These are phyloP conservation scores for Coelastrella sp. DNA, from an alignment of 139 green algal genomes.

Conservation along the genomic window DNA sequence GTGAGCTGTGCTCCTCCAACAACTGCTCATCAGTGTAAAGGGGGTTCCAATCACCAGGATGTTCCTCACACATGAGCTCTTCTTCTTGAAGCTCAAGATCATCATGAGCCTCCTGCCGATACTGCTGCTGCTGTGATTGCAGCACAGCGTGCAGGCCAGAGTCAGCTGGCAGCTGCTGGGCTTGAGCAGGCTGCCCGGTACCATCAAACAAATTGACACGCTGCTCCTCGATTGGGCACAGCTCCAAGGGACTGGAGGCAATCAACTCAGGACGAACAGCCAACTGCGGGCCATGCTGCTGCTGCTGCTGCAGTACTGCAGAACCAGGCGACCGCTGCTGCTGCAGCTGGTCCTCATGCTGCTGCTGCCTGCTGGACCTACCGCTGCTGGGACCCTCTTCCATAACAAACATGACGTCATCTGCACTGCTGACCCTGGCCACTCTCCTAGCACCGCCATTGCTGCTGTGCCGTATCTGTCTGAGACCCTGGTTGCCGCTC, in stretches of 20 bases:
- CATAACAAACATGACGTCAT: constrained; percentile 46
- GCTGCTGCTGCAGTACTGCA: not conserved
- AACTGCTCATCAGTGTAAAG: constrained; percentile 57
- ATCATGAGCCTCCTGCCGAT: not conserved
- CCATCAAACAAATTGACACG: not conserved
- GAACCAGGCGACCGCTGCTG: constrained; percentile 29
- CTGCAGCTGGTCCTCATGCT: not conserved
- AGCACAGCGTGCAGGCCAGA: too few species aligned
- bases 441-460: not conserved
- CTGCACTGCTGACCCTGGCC: constrained; percentile 18
- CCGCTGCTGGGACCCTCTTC: constrained; percentile 1
- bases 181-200: too few species aligned
- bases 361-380: not conserved
- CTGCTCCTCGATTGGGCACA: not conserved
- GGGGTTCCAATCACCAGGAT: constrained; percentile 62
- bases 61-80: not conserved
- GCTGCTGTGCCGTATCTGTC: constrained; percentile 12
- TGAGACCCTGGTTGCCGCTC: too few species aligned
- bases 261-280: constrained; percentile 7
- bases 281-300: constrained; percentile 32
- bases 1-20: constrained; percentile 39
- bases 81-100: constrained; percentile 18
- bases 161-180: too few species aligned
- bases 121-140: constrained; percentile 14
- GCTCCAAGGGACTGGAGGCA: constrained; percentile 14